Conservation (phyloP, 192 early-diverging fungal genomes). For the Lunasporangiospora selenospora region DNA sequence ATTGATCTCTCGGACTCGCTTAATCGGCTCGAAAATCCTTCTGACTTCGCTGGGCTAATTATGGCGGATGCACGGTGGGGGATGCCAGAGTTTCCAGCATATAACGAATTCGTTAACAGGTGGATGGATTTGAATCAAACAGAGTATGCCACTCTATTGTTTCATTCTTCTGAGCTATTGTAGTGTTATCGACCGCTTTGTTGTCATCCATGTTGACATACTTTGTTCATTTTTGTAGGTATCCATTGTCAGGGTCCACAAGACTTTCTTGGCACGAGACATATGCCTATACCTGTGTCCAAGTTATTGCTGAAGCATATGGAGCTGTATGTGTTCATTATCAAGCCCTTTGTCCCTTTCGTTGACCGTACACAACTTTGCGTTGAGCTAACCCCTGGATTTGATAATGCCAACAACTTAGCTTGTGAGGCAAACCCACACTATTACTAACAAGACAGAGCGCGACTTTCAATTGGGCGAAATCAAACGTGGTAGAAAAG, state of each 20-base stretch:
- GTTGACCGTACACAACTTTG: too few species aligned
- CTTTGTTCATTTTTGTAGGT: neutral
- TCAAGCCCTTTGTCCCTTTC: too few species aligned
- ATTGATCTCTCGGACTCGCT: slow-evolving; percentile 28
- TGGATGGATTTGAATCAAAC: slow-evolving; percentile 9
- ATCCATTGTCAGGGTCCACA: slow-evolving; percentile 10
- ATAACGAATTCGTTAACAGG: slow-evolving; percentile 5
- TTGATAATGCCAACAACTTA: too few species aligned
- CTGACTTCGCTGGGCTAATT: slow-evolving; percentile 28
- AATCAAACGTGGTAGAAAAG: slow-evolving; percentile 13
- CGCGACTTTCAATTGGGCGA: neutral
- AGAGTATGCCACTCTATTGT: neutral
- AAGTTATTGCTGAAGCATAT: slow-evolving; percentile 24
- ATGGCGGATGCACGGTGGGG: slow-evolving; percentile 33
- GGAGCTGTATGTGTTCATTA: slow-evolving; percentile 13
- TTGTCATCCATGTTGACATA: too few species aligned
- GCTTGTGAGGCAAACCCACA: too few species aligned
- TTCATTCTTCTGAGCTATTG: neutral
- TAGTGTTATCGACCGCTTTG: too few species aligned
- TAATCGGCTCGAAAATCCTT: neutral
- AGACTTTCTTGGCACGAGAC: slow-evolving; percentile 40
- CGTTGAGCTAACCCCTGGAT: too few species aligned
- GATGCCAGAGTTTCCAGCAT: slow-evolving; percentile 14
- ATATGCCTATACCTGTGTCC: slow-evolving; percentile 28
- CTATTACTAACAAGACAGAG: neutral